A percentile compares a stretch with the other conserved stretches of the same genome.
These are phyloP conservation scores for Chrysanthemum lavandulifolium DNA, from an alignment of 129 eudicot species.

Conservation along the genomic window DNA sequence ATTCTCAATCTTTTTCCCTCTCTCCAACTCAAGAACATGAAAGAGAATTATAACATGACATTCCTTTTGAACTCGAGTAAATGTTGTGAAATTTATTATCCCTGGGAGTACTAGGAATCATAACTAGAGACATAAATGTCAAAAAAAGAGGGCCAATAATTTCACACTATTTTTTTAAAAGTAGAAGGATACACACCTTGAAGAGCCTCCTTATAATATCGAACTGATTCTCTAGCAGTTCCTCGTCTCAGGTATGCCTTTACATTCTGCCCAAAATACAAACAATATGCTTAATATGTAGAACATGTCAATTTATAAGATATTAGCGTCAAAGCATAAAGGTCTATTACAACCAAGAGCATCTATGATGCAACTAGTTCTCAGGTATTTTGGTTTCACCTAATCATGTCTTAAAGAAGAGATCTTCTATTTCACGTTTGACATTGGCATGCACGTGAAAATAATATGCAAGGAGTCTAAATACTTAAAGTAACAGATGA, in stretches of 20 bases:
- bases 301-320: not conserved
- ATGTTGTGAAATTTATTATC: no score
- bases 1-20: not conserved
- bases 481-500: no score
- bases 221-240: constrained; percentile 79
- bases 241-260: constrained; percentile 96
- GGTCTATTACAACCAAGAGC: not conserved
- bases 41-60: no score
- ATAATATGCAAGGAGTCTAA: no score
- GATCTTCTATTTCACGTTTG: not conserved
- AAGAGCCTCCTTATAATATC: constrained; percentile 73
- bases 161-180: not conserved
- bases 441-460: no score
- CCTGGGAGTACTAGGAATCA: no score
- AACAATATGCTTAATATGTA: not conserved
- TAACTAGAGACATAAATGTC: not conserved
- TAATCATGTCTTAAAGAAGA: not conserved
- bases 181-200: constrained; percentile 50
- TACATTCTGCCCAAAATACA: constrained; percentile 61
- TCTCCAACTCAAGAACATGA: no score
- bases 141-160: not conserved
- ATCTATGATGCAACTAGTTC: not conserved
- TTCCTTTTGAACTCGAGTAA: no score
- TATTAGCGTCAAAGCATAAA: not conserved
- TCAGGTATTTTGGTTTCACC: not conserved